Evolutionary conservation across 768 basidiomycete genomes (phyloP), one percentile per base, ranked within the genome.

Genomic region (Rickenella mellea): DNA sequence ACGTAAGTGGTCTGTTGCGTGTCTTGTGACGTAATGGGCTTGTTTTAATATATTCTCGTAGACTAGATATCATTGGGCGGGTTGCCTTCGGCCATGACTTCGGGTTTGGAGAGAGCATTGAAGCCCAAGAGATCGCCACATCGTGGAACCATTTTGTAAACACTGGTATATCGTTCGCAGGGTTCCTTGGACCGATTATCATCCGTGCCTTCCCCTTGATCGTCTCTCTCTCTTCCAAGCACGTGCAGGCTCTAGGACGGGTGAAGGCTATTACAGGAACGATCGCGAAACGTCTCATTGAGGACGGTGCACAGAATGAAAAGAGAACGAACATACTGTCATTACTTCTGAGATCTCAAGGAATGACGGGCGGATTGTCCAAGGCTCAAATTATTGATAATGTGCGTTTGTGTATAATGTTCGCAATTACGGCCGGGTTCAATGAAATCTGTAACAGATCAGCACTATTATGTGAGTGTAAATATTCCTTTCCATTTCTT

Each of bases 381-480:
- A 22, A 45, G 17, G 35, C 50, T 26, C 51, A 54, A 43, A 54
- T 56, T 30, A 46, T 52, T 32, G 45, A 52, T 28, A 50, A 57
- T 35, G 51, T n/a, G n/a, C n/a, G n/a, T n/a, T n/a, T n/a, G n/a
- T n/a, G n/a, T n/a, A n/a, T n/a, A n/a, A n/a, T n/a, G n/a, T n/a
- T n/a, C n/a, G n/a, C n/a, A n/a, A n/a, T n/a, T n/a, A n/a, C n/a
- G n/a, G n/a, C n/a, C n/a, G n/a, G n/a, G n/a, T n/a, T n/a, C n/a
- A n/a, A n/a, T n/a, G n/a, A n/a, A n/a, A n/a, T n/a, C 44, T 29
- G n/a, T 17, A 25, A 10, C 47, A 65, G 58, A 53, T 65, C 27
- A 52, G 43, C 43, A 67, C 60, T 10, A 61, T 67, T n/a, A n/a
- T n/a, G n/a, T 59, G 45, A 14, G 59, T 51, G 3, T 31, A n/a